Base-by-base conservation (phyloP, 345 rosid genomes). In the Salix koriyanagi region DNA sequence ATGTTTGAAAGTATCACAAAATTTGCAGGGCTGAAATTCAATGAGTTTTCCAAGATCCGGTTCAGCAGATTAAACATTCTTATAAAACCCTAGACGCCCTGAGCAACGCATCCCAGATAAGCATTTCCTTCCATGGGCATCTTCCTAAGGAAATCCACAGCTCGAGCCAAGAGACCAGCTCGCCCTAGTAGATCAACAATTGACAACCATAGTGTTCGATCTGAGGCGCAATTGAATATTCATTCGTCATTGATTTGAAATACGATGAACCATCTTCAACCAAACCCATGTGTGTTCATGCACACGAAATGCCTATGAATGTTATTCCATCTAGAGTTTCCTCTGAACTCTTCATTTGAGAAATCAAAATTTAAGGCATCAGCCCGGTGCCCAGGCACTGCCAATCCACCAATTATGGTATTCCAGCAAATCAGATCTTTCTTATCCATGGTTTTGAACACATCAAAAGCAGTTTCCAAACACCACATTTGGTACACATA, bases 161-260 rank as follows among this genome's bases (percentile, higher is more conserved):
- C 97, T 80, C 88, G 87, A 58, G 66, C 79, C 74, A 94, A 76
- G 65, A 84, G 89, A 76, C 97, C 97, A 70, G 97, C 92, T 48
- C 94, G 84, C 3, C 88, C 89, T 56, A 94, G 91, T 78, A 91
- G 80, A 86, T 93, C 96, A 80, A 90, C 94, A 77, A 95, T 80
- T 25, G 26, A 77, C 97, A 94, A 7, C 97, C 97, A 14, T 90
- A 91, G 65, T 95, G 99, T 83, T 93, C 97, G 28, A 95, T 91
- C 54, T 87, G 88, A 78, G 97, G 97, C 61, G 58, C 74, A 36
- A 91, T 76, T 13, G 88, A 84, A 81, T 85, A 87, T 79, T 95
- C 89, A 60, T 81, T 81, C 10, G 74, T 67, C 97, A 93, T 91
- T 13, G 96, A 86, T n/a, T 50, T 76, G 85, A 87, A 91, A 86